These are phyloP conservation scores for Leishmania lainsoni DNA, from an alignment of 208 protist genomes.

Conservation along the genomic window DNA sequence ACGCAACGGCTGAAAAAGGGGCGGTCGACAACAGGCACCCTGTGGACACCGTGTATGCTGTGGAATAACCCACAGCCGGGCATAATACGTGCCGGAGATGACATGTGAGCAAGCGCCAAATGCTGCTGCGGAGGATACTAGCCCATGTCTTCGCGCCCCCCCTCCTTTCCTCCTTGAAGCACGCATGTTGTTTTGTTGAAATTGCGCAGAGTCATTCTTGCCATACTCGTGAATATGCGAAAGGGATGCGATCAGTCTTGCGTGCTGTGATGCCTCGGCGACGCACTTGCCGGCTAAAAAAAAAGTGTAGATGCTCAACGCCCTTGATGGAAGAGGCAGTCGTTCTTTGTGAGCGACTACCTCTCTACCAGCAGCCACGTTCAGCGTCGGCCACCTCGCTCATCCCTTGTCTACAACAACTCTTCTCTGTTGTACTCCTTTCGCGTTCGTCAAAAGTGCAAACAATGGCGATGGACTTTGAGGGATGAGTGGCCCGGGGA, in stretches of 20 bases:
- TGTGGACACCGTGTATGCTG: neutral
- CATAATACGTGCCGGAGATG: neutral
- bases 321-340: neutral
- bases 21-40: neutral
- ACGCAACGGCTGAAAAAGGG: neutral
- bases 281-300: neutral
- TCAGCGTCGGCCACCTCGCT: neutral
- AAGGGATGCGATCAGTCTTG: neutral
- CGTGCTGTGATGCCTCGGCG: neutral
- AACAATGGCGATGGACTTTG: neutral
- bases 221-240: neutral
- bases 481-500: neutral
- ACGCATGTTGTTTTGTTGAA: neutral
- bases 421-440: neutral
- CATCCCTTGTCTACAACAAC: neutral
- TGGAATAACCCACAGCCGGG: neutral
- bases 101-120: neutral
- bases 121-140: neutral
- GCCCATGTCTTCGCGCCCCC: neutral
- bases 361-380: neutral
- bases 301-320: neutral
- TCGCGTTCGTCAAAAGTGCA: neutral
- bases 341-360: neutral
- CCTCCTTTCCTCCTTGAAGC: neutral
- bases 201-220: neutral